phyloP scores from a whole-genome alignment of 352 stramenopile species.

The Phytophthora gonapodyides region DNA sequence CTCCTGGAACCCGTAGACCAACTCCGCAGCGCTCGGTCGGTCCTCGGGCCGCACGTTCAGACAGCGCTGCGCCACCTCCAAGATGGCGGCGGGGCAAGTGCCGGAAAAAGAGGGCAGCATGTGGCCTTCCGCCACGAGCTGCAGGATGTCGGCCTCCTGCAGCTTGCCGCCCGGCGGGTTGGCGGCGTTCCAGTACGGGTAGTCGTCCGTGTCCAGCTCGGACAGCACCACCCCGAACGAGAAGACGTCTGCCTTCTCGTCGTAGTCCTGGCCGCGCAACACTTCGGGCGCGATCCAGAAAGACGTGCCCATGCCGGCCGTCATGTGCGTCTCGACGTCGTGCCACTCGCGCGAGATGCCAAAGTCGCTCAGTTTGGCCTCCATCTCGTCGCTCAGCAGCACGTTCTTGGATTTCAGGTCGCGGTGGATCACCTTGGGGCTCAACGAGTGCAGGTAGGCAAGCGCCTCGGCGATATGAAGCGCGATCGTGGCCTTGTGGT shows the following conservation, averaged over 20 bases:
- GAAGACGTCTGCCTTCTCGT: slow-evolving; percentile 45
- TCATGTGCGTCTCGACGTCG: slow-evolving; percentile 35
- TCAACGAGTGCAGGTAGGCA: slow-evolving; percentile 53
- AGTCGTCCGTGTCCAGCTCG: slow-evolving; percentile 49
- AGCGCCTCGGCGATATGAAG: slow-evolving; percentile 53
- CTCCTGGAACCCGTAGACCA: slow-evolving; percentile 27
- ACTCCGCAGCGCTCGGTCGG: slow-evolving; percentile 33
- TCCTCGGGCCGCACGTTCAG: slow-evolving; percentile 34
- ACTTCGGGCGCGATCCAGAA: slow-evolving; percentile 50
- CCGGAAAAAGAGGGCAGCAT: slow-evolving; percentile 40
- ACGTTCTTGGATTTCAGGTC: slow-evolving; percentile 54
- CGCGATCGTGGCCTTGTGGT: slow-evolving; percentile 48
- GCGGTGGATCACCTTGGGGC: slow-evolving; percentile 46
- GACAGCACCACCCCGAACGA: slow-evolving; percentile 51
- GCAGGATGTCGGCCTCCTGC: slow-evolving; percentile 40
- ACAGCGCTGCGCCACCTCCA: slow-evolving; percentile 38
- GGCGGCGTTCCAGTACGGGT: slow-evolving; percentile 41
- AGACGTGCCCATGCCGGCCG: slow-evolving; percentile 37
- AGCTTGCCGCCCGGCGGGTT: slow-evolving; percentile 24
- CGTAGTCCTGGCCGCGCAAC: slow-evolving; percentile 35
- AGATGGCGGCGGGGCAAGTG: slow-evolving; percentile 33
- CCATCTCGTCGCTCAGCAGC: slow-evolving; percentile 49
- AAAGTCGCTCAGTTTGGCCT: slow-evolving; percentile 77
- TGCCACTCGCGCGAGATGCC: slow-evolving; percentile 47
- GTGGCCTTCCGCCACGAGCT: slow-evolving; percentile 32